Percentiles rank a stretch among this genome's conserved stretches.
Conservation (phyloP, 345 rosid species). For the Gossypium anomalum region DNA sequence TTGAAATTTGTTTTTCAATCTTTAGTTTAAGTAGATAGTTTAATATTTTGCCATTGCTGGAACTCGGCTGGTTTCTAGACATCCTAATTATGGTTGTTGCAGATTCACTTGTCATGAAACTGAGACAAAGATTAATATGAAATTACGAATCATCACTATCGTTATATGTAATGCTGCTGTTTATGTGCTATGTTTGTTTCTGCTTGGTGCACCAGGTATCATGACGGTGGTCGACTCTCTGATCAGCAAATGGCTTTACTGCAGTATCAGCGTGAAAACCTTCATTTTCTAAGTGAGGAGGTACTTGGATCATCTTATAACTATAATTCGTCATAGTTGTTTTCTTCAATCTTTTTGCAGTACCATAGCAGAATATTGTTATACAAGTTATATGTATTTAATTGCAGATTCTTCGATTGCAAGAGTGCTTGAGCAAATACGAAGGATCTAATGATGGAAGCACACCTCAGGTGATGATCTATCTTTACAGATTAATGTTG, state of each 20-base stretch:
- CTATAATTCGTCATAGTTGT: background rate
- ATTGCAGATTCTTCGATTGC: slow-evolving; percentile 74
- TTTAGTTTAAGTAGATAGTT: background rate
- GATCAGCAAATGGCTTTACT: slow-evolving; percentile 96
- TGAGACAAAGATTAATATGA: background rate
- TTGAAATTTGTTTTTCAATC: background rate
- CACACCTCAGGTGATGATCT: slow-evolving; percentile 70
- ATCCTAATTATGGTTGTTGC: background rate
- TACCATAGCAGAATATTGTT: background rate
- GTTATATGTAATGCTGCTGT: background rate
- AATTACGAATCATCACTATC: background rate
- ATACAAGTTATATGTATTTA: background rate
- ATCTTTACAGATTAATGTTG: background rate
- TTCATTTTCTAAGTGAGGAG: slow-evolving; percentile 94
- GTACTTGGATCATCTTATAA: slow-evolving; percentile 19
- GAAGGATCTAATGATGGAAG: slow-evolving; percentile 80
- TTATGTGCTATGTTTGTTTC: background rate
- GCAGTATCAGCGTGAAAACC: slow-evolving; percentile 97
- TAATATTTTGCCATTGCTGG: background rate
- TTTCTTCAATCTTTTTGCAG: background rate
- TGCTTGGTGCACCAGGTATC: slow-evolving; percentile 51
- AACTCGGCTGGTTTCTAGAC: background rate
- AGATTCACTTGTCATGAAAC: slow-evolving; percentile 2
- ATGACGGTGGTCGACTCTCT: slow-evolving; percentile 83
- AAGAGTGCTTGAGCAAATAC: slow-evolving; percentile 90